Conservation (phyloP, 805 yeast species). For the Cyberlindnera xylosilytica region DNA sequence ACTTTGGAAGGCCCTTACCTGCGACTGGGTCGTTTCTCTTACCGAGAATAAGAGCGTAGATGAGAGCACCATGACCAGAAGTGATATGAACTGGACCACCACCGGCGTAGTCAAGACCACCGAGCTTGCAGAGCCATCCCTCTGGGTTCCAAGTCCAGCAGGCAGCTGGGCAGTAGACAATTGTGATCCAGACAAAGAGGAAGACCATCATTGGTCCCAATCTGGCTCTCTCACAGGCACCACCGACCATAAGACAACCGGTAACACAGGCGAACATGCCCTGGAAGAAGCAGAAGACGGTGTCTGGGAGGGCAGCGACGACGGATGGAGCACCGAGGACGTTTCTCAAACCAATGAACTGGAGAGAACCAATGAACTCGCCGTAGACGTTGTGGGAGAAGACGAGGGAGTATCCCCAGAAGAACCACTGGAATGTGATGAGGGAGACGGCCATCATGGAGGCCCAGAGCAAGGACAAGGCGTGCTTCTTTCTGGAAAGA, state of each 20-base stretch:
- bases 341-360: constrained; percentile 74
- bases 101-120: constrained; percentile 95
- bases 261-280: constrained; percentile 96
- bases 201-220: constrained; percentile 96
- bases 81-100: constrained; percentile 98
- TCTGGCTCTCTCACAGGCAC: constrained; percentile 96
- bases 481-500: constrained; percentile 90
- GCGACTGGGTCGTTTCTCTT: constrained; percentile 74
- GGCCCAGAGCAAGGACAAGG: constrained; percentile 92
- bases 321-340: constrained; percentile 80
- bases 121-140: constrained; percentile 85
- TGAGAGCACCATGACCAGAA: constrained; percentile 92
- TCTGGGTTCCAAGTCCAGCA: constrained; percentile 96
- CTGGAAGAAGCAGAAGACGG: constrained; percentile 86
- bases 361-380: constrained; percentile 75
- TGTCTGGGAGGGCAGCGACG: constrained; percentile 75
- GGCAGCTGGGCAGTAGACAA: constrained; percentile 94
- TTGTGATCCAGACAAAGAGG: constrained; percentile 89
- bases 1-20: constrained; percentile 67
- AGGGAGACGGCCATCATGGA: constrained; percentile 84
- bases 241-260: constrained; percentile 93
- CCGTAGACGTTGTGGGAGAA: constrained; percentile 65
- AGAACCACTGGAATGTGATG: constrained; percentile 93
- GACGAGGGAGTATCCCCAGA: constrained; percentile 94
- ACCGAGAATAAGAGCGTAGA: constrained; percentile 90